Percentiles rank a stretch among this genome's conserved stretches.
phyloP scores from a whole-genome alignment of 2,329 filamentous ascomycete species.

The Didymella arachidicola region DNA sequence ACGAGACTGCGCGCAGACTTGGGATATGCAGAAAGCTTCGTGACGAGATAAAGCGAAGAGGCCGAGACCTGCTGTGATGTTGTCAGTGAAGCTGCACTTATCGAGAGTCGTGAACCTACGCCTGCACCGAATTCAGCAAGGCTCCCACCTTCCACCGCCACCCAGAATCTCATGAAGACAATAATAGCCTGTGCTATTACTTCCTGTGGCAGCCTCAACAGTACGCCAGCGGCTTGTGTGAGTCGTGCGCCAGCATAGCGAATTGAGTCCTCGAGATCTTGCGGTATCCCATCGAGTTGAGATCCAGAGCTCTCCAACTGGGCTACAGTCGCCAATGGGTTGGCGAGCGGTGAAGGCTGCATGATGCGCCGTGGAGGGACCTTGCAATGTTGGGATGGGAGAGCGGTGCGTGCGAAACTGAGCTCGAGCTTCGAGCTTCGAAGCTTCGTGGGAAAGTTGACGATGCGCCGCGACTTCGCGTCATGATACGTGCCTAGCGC shows the following conservation, averaged over 20 bases:
- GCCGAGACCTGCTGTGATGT: conserved; percentile 78
- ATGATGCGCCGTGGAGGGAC: conserved; percentile 20
- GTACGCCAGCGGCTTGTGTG: conserved; percentile 79
- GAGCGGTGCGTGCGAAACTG: background rate
- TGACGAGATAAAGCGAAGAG: conserved; percentile 78
- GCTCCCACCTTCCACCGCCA: conserved; percentile 63
- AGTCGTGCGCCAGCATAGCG: conserved; percentile 76
- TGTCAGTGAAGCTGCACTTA: conserved; percentile 20
- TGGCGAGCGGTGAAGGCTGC: conserved; percentile 60
- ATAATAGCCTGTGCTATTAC: conserved; percentile 86
- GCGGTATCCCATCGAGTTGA: conserved; percentile 66
- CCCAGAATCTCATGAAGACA: conserved; percentile 81
- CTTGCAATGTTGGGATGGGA: background rate
- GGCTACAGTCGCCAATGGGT: conserved; percentile 74
- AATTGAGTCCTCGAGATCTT: conserved; percentile 74
- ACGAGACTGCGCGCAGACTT: conserved; percentile 80
- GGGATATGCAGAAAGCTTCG: conserved; percentile 81
- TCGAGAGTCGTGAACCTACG: conserved; percentile 56
- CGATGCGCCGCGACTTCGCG: conserved; percentile 5
- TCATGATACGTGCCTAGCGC: conserved; percentile 4
- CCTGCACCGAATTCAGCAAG: conserved; percentile 61
- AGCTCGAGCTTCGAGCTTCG: conserved; percentile 6
- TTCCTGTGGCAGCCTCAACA: conserved; percentile 85
- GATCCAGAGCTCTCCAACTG: conserved; percentile 69
- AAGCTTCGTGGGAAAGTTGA: conserved; percentile 5